phyloP scores from a whole-genome alignment of 345 rosid species.

The Eutrema japonicum region DNA sequence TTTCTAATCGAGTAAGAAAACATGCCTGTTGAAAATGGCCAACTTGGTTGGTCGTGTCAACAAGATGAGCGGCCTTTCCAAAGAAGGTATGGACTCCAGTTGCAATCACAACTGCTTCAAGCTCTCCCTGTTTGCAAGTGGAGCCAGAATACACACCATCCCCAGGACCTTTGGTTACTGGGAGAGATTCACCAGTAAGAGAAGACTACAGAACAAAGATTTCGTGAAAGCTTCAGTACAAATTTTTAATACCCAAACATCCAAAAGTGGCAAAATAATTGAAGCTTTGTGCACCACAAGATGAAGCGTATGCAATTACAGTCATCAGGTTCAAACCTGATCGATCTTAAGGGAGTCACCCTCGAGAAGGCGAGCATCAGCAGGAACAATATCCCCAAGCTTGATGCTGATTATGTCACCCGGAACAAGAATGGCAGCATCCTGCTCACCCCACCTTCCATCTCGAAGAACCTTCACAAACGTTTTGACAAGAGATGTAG shows the following conservation, averaged over 20 bases:
- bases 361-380: constrained; percentile 95
- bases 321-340: constrained; percentile 55
- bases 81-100: constrained; percentile 99
- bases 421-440: constrained; percentile 86
- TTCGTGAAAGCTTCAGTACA: constrained; percentile 19
- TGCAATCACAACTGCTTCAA: constrained; percentile 94
- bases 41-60: constrained; percentile 97
- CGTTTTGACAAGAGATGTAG: neutral
- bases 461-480: constrained; percentile 85
- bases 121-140: constrained; percentile 97
- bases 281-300: neutral
- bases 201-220: constrained; percentile 68
- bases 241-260: neutral
- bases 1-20: constrained; percentile 7
- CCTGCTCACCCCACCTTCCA: constrained; percentile 95
- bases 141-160: constrained; percentile 99
- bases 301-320: neutral
- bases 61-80: constrained; percentile 98
- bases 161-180: constrained; percentile 94
- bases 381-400: constrained; percentile 95
- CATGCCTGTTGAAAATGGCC: constrained; percentile 97
- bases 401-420: constrained; percentile 92
- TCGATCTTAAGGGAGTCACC: constrained; percentile 97
- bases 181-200: constrained; percentile 98
- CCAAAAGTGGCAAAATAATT: constrained; percentile 7